Evolutionary conservation across 768 basidiomycete species (phyloP).

Genomic region (Russula earlei): DNA sequence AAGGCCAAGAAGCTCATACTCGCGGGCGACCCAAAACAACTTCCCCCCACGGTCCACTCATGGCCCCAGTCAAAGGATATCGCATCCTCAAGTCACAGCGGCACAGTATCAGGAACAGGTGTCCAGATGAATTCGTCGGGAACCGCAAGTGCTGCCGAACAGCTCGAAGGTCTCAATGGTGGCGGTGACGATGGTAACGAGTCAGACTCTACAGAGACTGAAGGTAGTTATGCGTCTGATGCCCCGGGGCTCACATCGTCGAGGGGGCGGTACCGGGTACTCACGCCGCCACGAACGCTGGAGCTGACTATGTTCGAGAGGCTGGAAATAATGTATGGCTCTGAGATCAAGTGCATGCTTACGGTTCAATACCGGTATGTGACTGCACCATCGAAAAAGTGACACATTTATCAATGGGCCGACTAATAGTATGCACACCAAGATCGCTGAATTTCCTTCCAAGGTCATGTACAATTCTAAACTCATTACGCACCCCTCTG

Average conservation of each 20-base stretch:
- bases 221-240: neutral
- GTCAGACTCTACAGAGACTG: neutral
- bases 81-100: neutral
- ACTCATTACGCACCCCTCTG: conserved; percentile 61
- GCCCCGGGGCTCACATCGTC: neutral
- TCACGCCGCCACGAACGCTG: conserved; percentile 60
- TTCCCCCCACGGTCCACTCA: conserved; percentile 88
- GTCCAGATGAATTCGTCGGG: neutral
- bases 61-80: conserved; percentile 32
- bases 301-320: conserved; percentile 91
- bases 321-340: conserved; percentile 81
- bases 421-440: conserved; percentile 67
- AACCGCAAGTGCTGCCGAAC: neutral
- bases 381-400: neutral
- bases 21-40: conserved; percentile 92
- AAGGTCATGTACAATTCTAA: conserved; percentile 66
- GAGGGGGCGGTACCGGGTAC: conserved; percentile 2
- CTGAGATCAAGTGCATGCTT: conserved; percentile 76
- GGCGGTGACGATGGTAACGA: neutral
- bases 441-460: conserved; percentile 83
- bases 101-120: neutral
- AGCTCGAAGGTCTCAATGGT: neutral
- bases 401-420: neutral
- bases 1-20: conserved; percentile 84
- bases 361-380: conserved; percentile 79